Evolutionary conservation across 2,329 filamentous ascomycete genomes (phyloP), one percentile per base, ranked within the genome.

Genomic region (Fusarium pseudograminearum): DNA sequence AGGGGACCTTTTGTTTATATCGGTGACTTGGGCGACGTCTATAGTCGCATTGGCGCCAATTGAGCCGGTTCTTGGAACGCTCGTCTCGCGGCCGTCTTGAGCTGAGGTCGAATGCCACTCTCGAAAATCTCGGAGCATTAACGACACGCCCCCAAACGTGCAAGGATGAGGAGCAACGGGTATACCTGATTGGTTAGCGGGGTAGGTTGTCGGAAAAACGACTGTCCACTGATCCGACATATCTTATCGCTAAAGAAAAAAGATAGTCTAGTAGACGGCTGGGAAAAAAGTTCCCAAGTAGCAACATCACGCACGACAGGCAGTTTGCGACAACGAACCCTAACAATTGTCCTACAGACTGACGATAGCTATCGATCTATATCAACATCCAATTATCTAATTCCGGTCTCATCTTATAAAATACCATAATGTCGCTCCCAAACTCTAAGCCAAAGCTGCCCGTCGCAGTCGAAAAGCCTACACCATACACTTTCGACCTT

Each of bases 401-500:
- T 53, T 26, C 9, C 34, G 34, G 36, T n/a, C 31, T 30, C 34
- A 34, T 22, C 26, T 55, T 16, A 52, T 36, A 33, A 51, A 67
- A 54, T 44, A 51, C 60, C 36, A 38, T 40, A 57, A 83, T 83
- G 78, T 74, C 82, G 30, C 65, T 80, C 53, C 70, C 80, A 45
- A 71, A 71, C 63, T 76, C 80, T 62, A 79, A 81, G 66, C 79
- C 81, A 65, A 87, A 87, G 76, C 83, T 89, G 61, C 86, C 89
- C 45, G 85, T 92, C 67, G 87, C 85, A 18, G 91, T 93, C 77
- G 85, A 90, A 65, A 97, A 97, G 82, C 91, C 93, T 7, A 97
- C 92, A 9, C 94, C 94, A 12, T 97, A 97, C 84, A 94, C 90
- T 73, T 98, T 97, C 83, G 94, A 98, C 80, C 90, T 98, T n/a